Base-by-base conservation (phyloP, 2,329 filamentous ascomycete species). In the Aspergillus texensis region DNA sequence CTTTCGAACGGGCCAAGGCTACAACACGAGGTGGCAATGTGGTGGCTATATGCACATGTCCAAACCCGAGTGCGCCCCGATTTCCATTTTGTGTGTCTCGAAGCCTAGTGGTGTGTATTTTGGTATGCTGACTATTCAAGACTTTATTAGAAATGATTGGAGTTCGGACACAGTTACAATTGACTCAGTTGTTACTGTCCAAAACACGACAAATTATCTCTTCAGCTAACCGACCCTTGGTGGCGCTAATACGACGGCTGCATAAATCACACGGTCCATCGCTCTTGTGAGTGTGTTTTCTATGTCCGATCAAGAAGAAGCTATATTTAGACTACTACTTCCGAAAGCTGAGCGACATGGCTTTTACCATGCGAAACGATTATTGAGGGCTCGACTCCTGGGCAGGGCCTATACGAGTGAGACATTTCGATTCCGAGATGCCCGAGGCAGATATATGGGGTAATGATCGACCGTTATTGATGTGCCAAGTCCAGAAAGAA, bases 381-480 rank as follows among this genome's bases (percentile, higher is more conserved):
- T 30, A n/a, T 16, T 16, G 46, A 50, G 26, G 46, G 14, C 16
- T 28, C 26, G 26, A 4, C 26, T 30, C 46, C 46, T 28, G 24
- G 11, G 21, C 24, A n/a, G 19, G 28, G 12, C n/a, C 30, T 36
- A 8, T 6, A 21, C 12, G 52, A 36, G 52, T 54, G 52, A 54
- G 52, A 54, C 52, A 54, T 46, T 46, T 14, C 21, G 43, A 46
- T 54, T 54, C 52, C 52, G 52, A 21, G 28, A 53, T 30, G 19
- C 28, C 50, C 50, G 30, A 14, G 12, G 30, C 30, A 6, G 30
- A 36, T 32, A 12, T 36, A 54, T 32, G 32, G 52, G 52, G 52
- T 16, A 55, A 55, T 39, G 52, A 55, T 55, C 52, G 14, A n/a
- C 52, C 14, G 2, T 21, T 55, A 55, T 39, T 34, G n/a, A 19